Evolutionary conservation across 2,329 filamentous ascomycete genomes (phyloP).

Genomic region (Arthrobotrys conoides): DNA sequence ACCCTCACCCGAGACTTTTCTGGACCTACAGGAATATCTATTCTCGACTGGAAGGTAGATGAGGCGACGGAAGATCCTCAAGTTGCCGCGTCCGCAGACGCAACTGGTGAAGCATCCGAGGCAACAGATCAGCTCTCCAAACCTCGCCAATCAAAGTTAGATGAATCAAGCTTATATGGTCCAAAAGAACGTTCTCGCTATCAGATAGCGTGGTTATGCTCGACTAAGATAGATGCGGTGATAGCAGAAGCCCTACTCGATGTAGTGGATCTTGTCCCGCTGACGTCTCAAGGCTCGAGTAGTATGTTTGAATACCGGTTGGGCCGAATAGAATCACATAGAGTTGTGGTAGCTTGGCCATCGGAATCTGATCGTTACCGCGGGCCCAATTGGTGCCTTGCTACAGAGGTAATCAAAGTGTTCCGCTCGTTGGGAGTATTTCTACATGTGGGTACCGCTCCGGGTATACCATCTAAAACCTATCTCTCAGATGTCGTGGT

Average conservation of each 20-base stretch:
- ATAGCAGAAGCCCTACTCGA: conserved; percentile 9
- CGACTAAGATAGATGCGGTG: neutral
- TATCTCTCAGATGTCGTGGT: conserved; percentile 29
- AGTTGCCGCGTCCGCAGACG: neutral
- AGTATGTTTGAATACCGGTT: conserved; percentile 65
- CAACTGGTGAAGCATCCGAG: neutral
- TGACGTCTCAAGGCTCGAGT: neutral
- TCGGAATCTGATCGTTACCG: neutral
- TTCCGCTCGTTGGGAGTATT: conserved; percentile 14
- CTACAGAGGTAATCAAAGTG: neutral
- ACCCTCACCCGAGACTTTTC: neutral
- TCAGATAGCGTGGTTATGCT: conserved; percentile 34
- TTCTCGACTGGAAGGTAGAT: conserved; percentile 25
- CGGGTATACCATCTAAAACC: neutral
- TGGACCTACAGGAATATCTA: neutral
- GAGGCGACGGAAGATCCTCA: neutral
- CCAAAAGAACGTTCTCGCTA: conserved; percentile 2
- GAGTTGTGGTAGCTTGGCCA: conserved; percentile 65
- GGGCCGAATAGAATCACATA: conserved; percentile 65
- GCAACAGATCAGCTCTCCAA: too few species aligned
- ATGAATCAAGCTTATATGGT: neutral
- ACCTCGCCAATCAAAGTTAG: neutral
- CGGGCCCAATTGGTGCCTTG: neutral
- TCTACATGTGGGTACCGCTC: conserved; percentile 15
- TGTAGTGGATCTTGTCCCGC: neutral